Evolutionary conservation across 805 yeast genomes (phyloP).

Genomic region (Ogataea nitratoaversa): DNA sequence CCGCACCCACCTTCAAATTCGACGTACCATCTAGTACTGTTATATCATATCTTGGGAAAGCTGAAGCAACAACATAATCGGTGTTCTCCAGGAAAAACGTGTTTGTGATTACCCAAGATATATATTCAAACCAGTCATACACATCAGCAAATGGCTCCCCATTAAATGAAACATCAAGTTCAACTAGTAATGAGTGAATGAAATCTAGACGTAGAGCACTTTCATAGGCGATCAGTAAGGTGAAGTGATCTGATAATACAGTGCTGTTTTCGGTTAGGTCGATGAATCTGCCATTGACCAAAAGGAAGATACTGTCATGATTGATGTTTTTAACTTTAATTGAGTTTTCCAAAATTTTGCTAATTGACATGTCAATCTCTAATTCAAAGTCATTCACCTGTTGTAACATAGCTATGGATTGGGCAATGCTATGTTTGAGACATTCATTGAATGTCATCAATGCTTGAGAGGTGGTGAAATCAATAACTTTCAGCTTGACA

Average conservation of each 20-base stretch:
- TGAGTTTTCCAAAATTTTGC: neutral
- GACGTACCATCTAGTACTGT: slow-evolving; percentile 3
- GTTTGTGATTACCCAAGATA: slow-evolving; percentile 17
- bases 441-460: slow-evolving; percentile 3
- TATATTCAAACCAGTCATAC: slow-evolving; percentile 21
- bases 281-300: slow-evolving; percentile 53
- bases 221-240: slow-evolving; percentile 44
- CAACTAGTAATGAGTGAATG: slow-evolving; percentile 4
- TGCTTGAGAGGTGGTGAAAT: slow-evolving; percentile 2
- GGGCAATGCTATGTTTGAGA: slow-evolving; percentile 3
- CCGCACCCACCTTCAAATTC: slow-evolving; percentile 3
- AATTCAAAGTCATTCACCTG: neutral
- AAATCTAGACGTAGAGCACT: slow-evolving; percentile 36
- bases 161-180: neutral
- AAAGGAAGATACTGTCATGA: slow-evolving; percentile 30
- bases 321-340: slow-evolving; percentile 6
- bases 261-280: slow-evolving; percentile 29
- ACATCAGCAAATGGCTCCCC: slow-evolving; percentile 7
- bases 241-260: slow-evolving; percentile 27
- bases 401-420: slow-evolving; percentile 1
- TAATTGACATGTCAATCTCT: neutral
- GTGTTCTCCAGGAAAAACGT: slow-evolving; percentile 31
- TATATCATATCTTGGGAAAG: slow-evolving; percentile 20
- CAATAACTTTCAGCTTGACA: slow-evolving; percentile 20
- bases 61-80: slow-evolving; percentile 11